Percentiles rank a stretch among this genome's conserved stretches.
Conservation (phyloP, 345 rosid genomes). For the Salix brachista region DNA sequence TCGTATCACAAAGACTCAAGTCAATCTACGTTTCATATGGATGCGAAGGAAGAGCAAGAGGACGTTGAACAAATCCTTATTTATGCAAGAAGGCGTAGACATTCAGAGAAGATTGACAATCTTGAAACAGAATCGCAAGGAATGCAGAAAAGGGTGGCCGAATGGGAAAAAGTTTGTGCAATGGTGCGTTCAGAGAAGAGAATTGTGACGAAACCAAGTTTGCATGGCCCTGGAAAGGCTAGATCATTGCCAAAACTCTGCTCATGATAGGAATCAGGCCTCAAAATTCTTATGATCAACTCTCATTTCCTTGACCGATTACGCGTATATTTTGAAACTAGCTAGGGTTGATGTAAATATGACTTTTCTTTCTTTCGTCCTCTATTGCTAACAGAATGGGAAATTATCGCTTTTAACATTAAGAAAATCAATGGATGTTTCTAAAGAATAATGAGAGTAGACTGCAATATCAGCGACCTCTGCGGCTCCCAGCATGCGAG, state of each 20-base stretch:
- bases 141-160: constrained; percentile 21
- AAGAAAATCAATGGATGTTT: constrained; percentile 30
- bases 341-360: constrained; percentile 8
- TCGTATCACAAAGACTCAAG: not conserved
- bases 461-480: constrained; percentile 18
- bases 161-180: constrained; percentile 25
- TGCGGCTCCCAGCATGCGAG: constrained; percentile 22
- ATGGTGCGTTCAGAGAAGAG: constrained; percentile 27
- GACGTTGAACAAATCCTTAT: constrained; percentile 4
- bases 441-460: constrained; percentile 30
- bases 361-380: not conserved
- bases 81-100: constrained; percentile 16
- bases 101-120: constrained; percentile 14
- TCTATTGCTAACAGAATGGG: not conserved
- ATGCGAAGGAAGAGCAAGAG: constrained; percentile 5
- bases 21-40: not conserved
- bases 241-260: constrained; percentile 38
- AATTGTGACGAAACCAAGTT: constrained; percentile 18
- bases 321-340: not conserved
- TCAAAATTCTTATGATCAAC: not conserved
- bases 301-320: not conserved
- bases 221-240: constrained; percentile 18
- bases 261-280: constrained; percentile 16
- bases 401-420: not conserved
- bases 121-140: constrained; percentile 19